Evolutionary conservation across 441 rosid genomes (phyloP).

Genomic region (Eruca vesicaria): DNA sequence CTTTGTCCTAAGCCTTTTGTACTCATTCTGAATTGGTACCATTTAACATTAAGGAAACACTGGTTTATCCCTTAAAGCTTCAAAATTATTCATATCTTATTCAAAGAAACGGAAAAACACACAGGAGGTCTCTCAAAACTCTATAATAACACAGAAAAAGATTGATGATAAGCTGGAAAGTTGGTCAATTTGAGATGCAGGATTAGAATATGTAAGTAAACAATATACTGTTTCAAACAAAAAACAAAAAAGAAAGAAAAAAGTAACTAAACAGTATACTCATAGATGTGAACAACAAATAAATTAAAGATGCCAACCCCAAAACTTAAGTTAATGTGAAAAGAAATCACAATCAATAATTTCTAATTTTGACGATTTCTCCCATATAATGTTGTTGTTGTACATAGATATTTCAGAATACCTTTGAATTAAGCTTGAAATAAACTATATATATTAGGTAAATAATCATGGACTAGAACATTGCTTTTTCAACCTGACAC

Average conservation of each 20-base stretch:
- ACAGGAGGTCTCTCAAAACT: neutral
- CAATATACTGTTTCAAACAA: no score
- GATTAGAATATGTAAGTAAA: neutral
- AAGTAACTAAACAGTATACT: neutral
- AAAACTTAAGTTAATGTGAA: conserved; percentile 2
- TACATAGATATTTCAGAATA: conserved; percentile 19
- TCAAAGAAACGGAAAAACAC: neutral
- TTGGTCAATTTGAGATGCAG: neutral
- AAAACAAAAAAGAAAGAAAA: no score
- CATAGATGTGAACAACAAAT: conserved; percentile 13
- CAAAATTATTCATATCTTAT: conserved; percentile 11
- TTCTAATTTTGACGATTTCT: conserved; percentile 15
- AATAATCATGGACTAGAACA: conserved; percentile 11
- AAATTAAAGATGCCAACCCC: neutral
- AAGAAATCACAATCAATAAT: neutral
- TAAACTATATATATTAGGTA: conserved; percentile 20
- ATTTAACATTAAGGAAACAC: conserved; percentile 11
- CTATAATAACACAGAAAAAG: conserved; percentile 1
- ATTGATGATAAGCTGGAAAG: conserved; percentile 17
- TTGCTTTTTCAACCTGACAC: neutral
- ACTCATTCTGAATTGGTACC: conserved; percentile 24
- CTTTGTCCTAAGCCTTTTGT: conserved; percentile 32
- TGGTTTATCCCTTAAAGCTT: conserved; percentile 10
- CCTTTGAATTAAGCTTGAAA: conserved; percentile 23
- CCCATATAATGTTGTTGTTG: conserved; percentile 19